phyloP scores from a whole-genome alignment of 192 early-diverging fungal genomes.

The Mortierella claussenii region DNA sequence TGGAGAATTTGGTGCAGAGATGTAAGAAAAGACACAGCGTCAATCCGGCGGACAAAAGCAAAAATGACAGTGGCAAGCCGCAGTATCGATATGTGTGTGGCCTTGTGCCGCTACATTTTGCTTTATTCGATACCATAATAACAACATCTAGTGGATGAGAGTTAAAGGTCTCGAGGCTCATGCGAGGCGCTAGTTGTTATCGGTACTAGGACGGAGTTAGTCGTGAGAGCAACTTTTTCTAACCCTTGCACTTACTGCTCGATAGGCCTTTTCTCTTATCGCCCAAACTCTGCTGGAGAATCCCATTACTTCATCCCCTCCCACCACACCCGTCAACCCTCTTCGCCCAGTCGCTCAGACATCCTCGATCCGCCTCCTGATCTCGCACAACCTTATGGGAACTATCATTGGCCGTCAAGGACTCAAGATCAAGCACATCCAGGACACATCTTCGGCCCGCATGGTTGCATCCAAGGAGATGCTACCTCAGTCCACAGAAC shows the following conservation, averaged over 20 bases:
- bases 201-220: no score
- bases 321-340: constrained; percentile 61
- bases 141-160: no score
- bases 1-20: no score
- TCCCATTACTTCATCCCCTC: constrained; percentile 68
- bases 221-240: no score
- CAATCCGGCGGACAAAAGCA: no score
- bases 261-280: constrained; percentile 88
- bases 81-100: no score
- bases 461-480: constrained; percentile 92
- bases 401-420: constrained; percentile 95
- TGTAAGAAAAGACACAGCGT: not conserved
- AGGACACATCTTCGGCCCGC: constrained; percentile 87
- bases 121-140: no score
- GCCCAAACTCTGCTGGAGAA: constrained; percentile 82
- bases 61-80: no score
- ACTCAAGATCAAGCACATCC: constrained; percentile 94
- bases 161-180: no score
- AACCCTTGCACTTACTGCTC: no score
- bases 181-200: no score
- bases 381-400: constrained; percentile 92
- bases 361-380: constrained; percentile 85
- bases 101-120: no score
- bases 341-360: constrained; percentile 56
- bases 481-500: constrained; percentile 93